These are phyloP conservation scores for Mycena vulgaris DNA, from an alignment of 768 basidiomycete species.

Conservation along the genomic window DNA sequence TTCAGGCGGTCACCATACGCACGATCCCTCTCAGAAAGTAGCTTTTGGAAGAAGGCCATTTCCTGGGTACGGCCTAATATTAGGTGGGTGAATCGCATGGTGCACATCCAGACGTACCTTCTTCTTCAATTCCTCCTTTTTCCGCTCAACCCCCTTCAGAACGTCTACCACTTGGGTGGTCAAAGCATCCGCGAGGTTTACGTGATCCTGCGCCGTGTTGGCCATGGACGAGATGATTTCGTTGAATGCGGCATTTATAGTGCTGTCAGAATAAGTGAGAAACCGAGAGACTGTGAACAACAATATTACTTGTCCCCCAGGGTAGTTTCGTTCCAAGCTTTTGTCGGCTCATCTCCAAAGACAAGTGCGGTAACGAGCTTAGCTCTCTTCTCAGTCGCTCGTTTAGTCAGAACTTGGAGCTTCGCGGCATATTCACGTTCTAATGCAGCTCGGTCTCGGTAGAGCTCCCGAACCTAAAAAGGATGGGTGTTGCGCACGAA, in stretches of 20 bases:
- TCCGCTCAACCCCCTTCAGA: slow-evolving; percentile 71
- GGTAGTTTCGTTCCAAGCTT: slow-evolving; percentile 67
- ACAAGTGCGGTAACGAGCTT: slow-evolving; percentile 70
- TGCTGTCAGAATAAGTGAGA: slow-evolving; percentile 59
- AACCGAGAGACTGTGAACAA: not conserved
- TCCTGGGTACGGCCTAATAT: slow-evolving; percentile 59
- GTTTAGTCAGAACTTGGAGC: slow-evolving; percentile 75
- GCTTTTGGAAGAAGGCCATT: slow-evolving; percentile 78
- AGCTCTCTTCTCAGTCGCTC: slow-evolving; percentile 79
- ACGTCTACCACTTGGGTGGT: slow-evolving; percentile 74
- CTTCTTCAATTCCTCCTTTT: slow-evolving; percentile 77
- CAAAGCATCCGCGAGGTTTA: slow-evolving; percentile 74
- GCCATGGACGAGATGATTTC: slow-evolving; percentile 75
- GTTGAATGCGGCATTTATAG: slow-evolving; percentile 79
- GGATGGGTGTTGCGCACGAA: slow-evolving; percentile 7
- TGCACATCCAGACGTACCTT: slow-evolving; percentile 59
- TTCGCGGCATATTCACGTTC: slow-evolving; percentile 88
- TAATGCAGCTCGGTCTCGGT: slow-evolving; percentile 73
- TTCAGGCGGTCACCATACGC: slow-evolving; percentile 78
- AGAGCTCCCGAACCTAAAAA: slow-evolving; percentile 79
- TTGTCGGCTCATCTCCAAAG: slow-evolving; percentile 79
- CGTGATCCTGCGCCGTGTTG: slow-evolving; percentile 77
- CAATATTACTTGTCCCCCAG: slow-evolving; percentile 68
- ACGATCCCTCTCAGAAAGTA: slow-evolving; percentile 79
- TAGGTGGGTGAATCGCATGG: slow-evolving; percentile 25